phyloP scores from a whole-genome alignment of 257 asterid species.

The Przewalskia tangutica region DNA sequence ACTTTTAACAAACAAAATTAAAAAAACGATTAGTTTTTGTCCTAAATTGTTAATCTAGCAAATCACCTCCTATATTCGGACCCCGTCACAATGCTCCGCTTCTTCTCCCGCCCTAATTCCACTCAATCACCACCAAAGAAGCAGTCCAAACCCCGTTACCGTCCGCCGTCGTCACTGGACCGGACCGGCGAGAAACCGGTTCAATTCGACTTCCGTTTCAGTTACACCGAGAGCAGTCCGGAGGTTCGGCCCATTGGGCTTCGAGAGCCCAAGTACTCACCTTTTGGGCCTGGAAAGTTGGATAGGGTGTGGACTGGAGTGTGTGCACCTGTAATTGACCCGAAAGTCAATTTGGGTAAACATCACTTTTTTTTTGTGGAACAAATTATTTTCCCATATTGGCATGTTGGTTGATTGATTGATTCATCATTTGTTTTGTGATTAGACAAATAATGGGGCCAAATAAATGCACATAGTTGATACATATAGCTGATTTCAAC shows the following conservation, averaged over 20 bases:
- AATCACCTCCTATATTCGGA: background rate
- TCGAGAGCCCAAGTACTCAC: constrained; percentile 90
- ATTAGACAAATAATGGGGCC: too few relatives aligned
- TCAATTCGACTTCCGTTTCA: constrained; percentile 77
- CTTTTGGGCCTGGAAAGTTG: constrained; percentile 80
- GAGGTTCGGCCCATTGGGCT: constrained; percentile 73
- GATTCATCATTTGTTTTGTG: background rate
- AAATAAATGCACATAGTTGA: too few relatives aligned
- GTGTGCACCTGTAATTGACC: constrained; percentile 88
- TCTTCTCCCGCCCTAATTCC: constrained; percentile 24
- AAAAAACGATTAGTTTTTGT: too few relatives aligned
- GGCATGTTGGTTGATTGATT: background rate
- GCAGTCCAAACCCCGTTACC: constrained; percentile 48
- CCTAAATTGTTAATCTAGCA: too few relatives aligned
- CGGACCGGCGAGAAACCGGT: constrained; percentile 28
- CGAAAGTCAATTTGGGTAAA: constrained; percentile 65
- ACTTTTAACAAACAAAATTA: too few relatives aligned
- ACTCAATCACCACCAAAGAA: constrained; percentile 12
- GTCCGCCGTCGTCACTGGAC: constrained; percentile 82
- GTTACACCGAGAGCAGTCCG: constrained; percentile 81
- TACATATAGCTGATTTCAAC: background rate
- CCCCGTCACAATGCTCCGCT: constrained; percentile 17
- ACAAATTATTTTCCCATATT: background rate
- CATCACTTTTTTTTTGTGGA: background rate
- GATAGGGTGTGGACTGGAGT: constrained; percentile 88